A percentile compares a stretch with the other conserved stretches of the same genome.
phyloP scores from a whole-genome alignment of 164 flowering plant genomes.

The Nymphaea colorata region DNA sequence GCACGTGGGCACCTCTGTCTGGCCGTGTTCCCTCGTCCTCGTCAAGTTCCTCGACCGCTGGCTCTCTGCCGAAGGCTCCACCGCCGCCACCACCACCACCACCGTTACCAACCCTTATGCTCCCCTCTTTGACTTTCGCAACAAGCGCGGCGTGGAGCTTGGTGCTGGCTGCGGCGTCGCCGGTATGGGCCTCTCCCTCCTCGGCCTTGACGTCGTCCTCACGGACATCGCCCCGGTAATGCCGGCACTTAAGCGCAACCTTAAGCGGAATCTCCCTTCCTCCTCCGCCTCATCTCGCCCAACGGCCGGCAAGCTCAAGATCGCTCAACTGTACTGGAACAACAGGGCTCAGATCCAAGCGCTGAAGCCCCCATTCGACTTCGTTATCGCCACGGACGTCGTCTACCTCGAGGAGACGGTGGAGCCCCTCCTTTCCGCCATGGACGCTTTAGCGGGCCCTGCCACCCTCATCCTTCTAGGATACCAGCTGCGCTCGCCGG shows the following conservation, averaged over 20 bases:
- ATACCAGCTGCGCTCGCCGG: conserved; percentile 75
- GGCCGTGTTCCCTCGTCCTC: conserved; percentile 94
- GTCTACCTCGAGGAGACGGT: conserved; percentile 79
- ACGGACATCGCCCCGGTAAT: conserved; percentile 84
- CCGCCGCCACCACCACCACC: background rate
- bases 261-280: conserved; percentile 50
- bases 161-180: conserved; percentile 86
- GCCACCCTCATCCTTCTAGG: conserved; percentile 68
- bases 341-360: conserved; percentile 41
- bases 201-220: conserved; percentile 66
- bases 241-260: conserved; percentile 82
- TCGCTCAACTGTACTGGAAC: conserved; percentile 55
- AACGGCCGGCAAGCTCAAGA: conserved; percentile 34
- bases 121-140: conserved; percentile 46
- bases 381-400: conserved; percentile 80
- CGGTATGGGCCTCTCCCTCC: conserved; percentile 72
- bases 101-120: conserved; percentile 48
- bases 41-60: conserved; percentile 92
- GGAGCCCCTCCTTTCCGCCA: conserved; percentile 37
- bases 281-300: conserved; percentile 14
- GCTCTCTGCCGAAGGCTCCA: conserved; percentile 14
- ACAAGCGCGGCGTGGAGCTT: conserved; percentile 65
- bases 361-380: conserved; percentile 60
- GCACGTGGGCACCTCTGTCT: conserved; percentile 97
- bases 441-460: conserved; percentile 49